Evolutionary conservation across 2,329 filamentous ascomycete genomes (phyloP).

Genomic region (Hypoxylon sp.): DNA sequence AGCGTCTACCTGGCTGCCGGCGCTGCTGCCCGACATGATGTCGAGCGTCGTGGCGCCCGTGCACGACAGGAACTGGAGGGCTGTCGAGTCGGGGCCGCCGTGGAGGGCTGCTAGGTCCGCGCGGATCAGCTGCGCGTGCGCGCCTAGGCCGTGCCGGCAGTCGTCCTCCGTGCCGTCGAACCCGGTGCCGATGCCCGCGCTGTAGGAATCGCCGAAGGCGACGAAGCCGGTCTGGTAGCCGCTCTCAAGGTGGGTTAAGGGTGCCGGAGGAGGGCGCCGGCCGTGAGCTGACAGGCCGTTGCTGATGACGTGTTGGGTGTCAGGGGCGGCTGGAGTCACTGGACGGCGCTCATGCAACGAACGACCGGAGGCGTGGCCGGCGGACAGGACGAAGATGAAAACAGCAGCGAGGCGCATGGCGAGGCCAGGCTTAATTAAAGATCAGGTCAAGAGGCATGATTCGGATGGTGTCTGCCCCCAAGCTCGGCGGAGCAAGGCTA

Average conservation of each 20-base stretch:
- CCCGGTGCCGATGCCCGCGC: conserved; percentile 57
- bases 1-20: conserved; percentile 52
- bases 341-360: conserved; percentile 9
- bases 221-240: conserved; percentile 46
- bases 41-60: conserved; percentile 54
- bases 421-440: conserved; percentile 19
- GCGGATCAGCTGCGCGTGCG: conserved; percentile 53
- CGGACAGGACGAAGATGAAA: conserved; percentile 4
- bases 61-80: conserved; percentile 57
- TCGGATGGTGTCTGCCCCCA: not conserved
- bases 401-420: conserved; percentile 29
- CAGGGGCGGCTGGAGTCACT: conserved; percentile 6
- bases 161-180: conserved; percentile 51
- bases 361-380: conserved; percentile 6
- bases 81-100: conserved; percentile 38
- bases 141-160: conserved; percentile 53
- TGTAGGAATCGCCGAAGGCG: conserved; percentile 57
- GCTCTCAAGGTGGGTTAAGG: not conserved
- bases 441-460: conserved; percentile 13
- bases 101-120: conserved; percentile 46
- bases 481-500: conserved; percentile 3
- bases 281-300: not conserved
- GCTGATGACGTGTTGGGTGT: conserved; percentile 29
- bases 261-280: conserved; percentile 6
- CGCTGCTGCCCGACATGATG: conserved; percentile 48